These are phyloP conservation scores for Parastagonospora nodorum DNA, from an alignment of 2,329 filamentous ascomycete genomes.

Conservation along the genomic window DNA sequence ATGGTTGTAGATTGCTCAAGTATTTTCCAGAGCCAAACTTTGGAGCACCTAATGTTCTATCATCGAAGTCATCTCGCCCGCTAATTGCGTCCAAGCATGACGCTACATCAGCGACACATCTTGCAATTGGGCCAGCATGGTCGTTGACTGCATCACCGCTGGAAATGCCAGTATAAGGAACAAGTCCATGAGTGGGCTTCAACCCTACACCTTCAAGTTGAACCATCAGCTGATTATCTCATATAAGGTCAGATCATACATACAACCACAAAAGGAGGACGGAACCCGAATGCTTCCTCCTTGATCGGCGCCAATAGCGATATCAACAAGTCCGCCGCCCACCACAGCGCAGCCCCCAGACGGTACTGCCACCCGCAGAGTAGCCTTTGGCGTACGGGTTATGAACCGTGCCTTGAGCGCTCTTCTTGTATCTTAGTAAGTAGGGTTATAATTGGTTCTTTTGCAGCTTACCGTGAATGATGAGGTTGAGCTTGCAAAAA, in stretches of 20 bases:
- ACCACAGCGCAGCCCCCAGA: slow-evolving; percentile 53
- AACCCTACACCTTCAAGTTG: slow-evolving; percentile 25
- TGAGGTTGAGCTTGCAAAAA: slow-evolving; percentile 56
- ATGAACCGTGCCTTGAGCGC: slow-evolving; percentile 45
- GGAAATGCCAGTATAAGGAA: slow-evolving; percentile 57
- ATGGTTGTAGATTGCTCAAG: slow-evolving; percentile 13
- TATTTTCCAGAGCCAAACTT: slow-evolving; percentile 28
- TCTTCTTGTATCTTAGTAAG: slow-evolving; percentile 9
- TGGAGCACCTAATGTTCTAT: slow-evolving; percentile 36
- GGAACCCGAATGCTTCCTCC: slow-evolving; percentile 48
- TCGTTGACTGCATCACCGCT: slow-evolving; percentile 48
- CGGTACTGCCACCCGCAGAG: slow-evolving; percentile 55
- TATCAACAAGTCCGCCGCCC: slow-evolving; percentile 44
- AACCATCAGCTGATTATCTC: background rate
- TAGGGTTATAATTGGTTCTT: too few relatives aligned
- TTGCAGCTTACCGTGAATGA: slow-evolving; percentile 46
- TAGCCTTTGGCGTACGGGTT: slow-evolving; percentile 54
- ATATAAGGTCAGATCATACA: slow-evolving; percentile 1
- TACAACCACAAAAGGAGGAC: slow-evolving; percentile 43
- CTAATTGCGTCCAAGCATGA: slow-evolving; percentile 35
- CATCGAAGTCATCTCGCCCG: slow-evolving; percentile 38
- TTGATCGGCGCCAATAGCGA: slow-evolving; percentile 48
- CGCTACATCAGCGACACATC: slow-evolving; percentile 30
- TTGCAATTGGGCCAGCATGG: slow-evolving; percentile 46
- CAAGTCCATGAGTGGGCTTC: slow-evolving; percentile 56